Evolutionary conservation across 2,329 filamentous ascomycete species (phyloP).

Genomic region (Cercospora sesami): DNA sequence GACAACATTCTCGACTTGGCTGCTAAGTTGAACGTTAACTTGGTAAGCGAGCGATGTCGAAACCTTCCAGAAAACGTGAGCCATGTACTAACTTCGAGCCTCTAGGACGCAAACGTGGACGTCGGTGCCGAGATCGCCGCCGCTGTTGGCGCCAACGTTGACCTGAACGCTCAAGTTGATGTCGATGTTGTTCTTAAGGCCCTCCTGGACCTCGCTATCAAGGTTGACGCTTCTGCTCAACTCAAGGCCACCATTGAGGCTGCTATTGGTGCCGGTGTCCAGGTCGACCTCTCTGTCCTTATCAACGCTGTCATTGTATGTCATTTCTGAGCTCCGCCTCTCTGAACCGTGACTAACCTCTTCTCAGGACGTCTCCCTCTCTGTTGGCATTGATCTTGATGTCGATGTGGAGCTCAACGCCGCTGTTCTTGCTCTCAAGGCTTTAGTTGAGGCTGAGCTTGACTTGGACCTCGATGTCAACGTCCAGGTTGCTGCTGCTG

Average conservation of each 20-base stretch:
- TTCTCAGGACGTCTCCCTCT: neutral
- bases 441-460: neutral
- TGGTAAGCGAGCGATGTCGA: neutral
- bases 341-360: neutral
- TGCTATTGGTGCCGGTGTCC: neutral
- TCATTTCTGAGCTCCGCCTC: neutral
- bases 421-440: neutral
- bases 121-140: neutral
- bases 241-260: neutral
- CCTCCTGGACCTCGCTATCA: neutral
- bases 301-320: neutral
- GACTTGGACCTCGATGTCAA: neutral
- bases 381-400: neutral
- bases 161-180: neutral
- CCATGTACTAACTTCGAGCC: neutral
- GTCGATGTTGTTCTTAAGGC: neutral
- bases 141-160: neutral
- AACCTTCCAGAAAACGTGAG: no score
- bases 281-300: slow-evolving; percentile 1
- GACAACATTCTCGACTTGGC: neutral
- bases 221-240: slow-evolving; percentile 1
- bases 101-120: neutral
- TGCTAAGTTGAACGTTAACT: neutral
- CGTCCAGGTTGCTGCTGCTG: neutral
- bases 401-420: neutral